A percentile compares a stretch with the other conserved stretches of the same genome.
Evolutionary conservation across 306 rosid genomes (phyloP).

Genomic region (Quillaja saponaria): DNA sequence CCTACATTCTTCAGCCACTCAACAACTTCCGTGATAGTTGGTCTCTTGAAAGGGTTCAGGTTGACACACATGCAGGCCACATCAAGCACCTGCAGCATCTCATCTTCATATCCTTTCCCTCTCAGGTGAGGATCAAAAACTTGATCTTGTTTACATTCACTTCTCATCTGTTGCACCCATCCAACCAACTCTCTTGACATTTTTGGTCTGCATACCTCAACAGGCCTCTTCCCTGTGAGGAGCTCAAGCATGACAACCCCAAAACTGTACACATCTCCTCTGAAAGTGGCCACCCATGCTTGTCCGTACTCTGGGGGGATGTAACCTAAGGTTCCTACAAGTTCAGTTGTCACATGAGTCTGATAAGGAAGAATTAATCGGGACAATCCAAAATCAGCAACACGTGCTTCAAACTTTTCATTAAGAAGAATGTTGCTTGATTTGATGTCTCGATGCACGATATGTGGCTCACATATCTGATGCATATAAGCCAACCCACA

Average conservation of each 20-base stretch:
- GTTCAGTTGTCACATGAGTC: constrained; percentile 97
- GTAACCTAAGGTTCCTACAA: constrained; percentile 94
- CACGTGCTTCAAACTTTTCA: constrained; percentile 79
- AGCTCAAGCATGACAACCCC: constrained; percentile 95
- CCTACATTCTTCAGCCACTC: constrained; percentile 76
- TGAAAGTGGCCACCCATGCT: constrained; percentile 94
- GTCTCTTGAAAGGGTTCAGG: constrained; percentile 81
- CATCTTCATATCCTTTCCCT: constrained; percentile 71
- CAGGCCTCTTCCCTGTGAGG: constrained; percentile 81
- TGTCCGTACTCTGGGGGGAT: constrained; percentile 97
- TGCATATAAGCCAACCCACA: constrained; percentile 88
- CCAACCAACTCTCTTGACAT: constrained; percentile 74
- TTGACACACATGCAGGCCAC: constrained; percentile 87
- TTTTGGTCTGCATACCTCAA: constrained; percentile 81
- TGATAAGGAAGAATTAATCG: constrained; percentile 87
- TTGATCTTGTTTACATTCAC: constrained; percentile 71
- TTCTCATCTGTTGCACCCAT: constrained; percentile 82
- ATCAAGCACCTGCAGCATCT: constrained; percentile 81
- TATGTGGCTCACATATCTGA: constrained; percentile 84
- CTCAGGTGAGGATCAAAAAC: constrained; percentile 66
- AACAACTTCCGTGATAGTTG: constrained; percentile 79
- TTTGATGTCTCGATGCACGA: constrained; percentile 91
- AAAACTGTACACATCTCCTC: constrained; percentile 95
- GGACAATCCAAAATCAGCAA: constrained; percentile 90
- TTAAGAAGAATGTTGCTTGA: constrained; percentile 91